Base-by-base conservation (phyloP, 2,329 filamentous ascomycete species). In the Penicillium hordei region DNA sequence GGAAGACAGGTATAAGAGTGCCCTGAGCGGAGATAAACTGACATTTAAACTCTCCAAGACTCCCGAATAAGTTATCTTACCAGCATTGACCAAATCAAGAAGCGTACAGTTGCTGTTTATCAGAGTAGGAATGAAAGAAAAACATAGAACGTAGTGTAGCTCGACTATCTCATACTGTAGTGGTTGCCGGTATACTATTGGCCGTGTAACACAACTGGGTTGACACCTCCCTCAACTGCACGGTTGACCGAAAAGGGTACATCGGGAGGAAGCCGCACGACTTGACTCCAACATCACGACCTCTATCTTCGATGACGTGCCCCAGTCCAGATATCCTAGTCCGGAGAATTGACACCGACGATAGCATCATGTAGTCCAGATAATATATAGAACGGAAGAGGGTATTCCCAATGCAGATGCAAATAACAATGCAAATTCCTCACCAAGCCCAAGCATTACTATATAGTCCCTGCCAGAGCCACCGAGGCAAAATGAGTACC, bases 121-220 rank as follows among this genome's bases (percentile, higher is more conserved):
- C 46, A 4, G 62, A 66, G 31, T 58, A 63, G 9, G 61, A 38
- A 15, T 78, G 76, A 0, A 74, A 73, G 53, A 76, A 80, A 80
- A 0, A 68, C 40, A 6, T 52, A 57, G 50, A 82, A 81, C 0
- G 78, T 70, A 1, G 76, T 76, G 55, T 75, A 80, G 0, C 76
- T 77, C 2, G 79, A 79, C 79, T 80, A 82, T 0, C 78, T 81
- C 1, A 78, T 81, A 44, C 76, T 75, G 0, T 66, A 63, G 56
- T 81, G 81, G 5, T 74, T 62, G 1, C 74, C 75, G 0, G 72
- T 72, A 51, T 78, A 80, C 0, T 78, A 66, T 48, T 70, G 70
- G 0, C 79, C 80, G 53, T 83, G 81, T 12, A 81, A 64, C 7
- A 82, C 74, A 38, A 78, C 65, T 48, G 76, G 72, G 45, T 78